These are phyloP conservation scores for Colletotrichum orchidophilum DNA, from an alignment of 2,329 filamentous ascomycete species.

Conservation along the genomic window DNA sequence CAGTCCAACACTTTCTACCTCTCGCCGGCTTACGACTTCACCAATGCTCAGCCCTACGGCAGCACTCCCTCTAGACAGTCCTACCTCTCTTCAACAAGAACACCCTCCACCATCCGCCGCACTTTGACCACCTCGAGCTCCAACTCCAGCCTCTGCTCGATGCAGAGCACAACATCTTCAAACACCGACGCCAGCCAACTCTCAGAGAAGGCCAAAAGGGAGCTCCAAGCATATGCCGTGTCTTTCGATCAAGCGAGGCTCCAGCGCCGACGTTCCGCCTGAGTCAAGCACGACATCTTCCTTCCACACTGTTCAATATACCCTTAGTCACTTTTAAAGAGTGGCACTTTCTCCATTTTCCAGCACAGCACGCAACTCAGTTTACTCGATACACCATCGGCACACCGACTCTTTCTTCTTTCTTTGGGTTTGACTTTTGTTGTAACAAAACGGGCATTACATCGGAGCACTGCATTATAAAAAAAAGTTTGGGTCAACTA, in stretches of 20 bases:
- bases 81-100: conserved; percentile 47
- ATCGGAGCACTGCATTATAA: conserved; percentile 61
- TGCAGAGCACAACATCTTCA: conserved; percentile 69
- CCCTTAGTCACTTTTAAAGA: conserved; percentile 34
- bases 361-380: conserved; percentile 44
- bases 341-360: conserved; percentile 30
- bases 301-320: conserved; percentile 35
- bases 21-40: conserved; percentile 80
- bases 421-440: conserved; percentile 37
- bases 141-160: conserved; percentile 84
- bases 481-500: conserved; percentile 40
- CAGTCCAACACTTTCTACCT: conserved; percentile 68
- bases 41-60: conserved; percentile 67
- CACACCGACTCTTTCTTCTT: conserved; percentile 35
- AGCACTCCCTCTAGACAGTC: conserved; percentile 56
- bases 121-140: conserved; percentile 77
- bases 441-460: conserved; percentile 58
- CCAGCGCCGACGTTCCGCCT: conserved; percentile 67
- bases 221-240: conserved; percentile 86
- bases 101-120: conserved; percentile 38
- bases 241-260: conserved; percentile 85
- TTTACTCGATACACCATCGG: conserved; percentile 37
- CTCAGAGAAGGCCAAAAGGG: conserved; percentile 80
- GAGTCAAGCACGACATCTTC: conserved; percentile 39
- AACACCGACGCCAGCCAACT: conserved; percentile 65